phyloP scores from a whole-genome alignment of 371 early-diverging fungal genomes.

The Rhizopus sp. region DNA sequence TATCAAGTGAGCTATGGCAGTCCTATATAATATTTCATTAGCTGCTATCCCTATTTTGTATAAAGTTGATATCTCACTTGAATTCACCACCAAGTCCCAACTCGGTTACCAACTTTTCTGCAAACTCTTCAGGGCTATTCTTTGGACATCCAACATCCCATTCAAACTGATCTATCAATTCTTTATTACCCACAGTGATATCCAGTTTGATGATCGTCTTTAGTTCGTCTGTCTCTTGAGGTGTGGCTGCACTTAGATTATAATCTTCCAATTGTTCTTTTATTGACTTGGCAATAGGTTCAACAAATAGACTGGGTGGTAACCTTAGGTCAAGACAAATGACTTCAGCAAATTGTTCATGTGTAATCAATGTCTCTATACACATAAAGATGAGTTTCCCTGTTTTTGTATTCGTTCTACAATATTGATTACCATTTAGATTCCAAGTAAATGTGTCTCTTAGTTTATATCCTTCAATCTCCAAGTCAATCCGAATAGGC shows the following conservation, averaged over 20 bases:
- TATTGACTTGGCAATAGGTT: constrained; percentile 62
- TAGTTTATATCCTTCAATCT: constrained; percentile 82
- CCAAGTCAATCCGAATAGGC: constrained; percentile 90
- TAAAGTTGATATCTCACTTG: constrained; percentile 47
- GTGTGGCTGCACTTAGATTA: constrained; percentile 44
- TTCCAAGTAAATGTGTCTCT: constrained; percentile 95
- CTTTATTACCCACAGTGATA: constrained; percentile 49
- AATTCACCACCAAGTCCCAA: constrained; percentile 80
- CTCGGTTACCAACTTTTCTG: constrained; percentile 43
- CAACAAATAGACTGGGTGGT: constrained; percentile 56
- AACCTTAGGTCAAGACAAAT: constrained; percentile 82
- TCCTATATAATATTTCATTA: constrained; percentile 40
- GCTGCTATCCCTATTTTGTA: not conserved
- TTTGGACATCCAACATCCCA: constrained; percentile 80
- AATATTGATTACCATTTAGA: constrained; percentile 59
- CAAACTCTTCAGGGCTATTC: constrained; percentile 30
- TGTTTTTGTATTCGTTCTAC: not conserved
- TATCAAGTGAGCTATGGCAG: constrained; percentile 90
- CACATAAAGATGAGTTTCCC: not conserved
- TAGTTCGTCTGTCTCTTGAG: constrained; percentile 21
- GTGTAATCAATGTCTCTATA: constrained; percentile 40
- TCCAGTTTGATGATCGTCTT: constrained; percentile 37
- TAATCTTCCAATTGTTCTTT: constrained; percentile 77
- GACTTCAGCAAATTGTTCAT: constrained; percentile 79
- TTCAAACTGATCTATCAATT: constrained; percentile 90